Evolutionary conservation across 2,329 filamentous ascomycete genomes (phyloP).

Genomic region (Verticillium klebahnii): DNA sequence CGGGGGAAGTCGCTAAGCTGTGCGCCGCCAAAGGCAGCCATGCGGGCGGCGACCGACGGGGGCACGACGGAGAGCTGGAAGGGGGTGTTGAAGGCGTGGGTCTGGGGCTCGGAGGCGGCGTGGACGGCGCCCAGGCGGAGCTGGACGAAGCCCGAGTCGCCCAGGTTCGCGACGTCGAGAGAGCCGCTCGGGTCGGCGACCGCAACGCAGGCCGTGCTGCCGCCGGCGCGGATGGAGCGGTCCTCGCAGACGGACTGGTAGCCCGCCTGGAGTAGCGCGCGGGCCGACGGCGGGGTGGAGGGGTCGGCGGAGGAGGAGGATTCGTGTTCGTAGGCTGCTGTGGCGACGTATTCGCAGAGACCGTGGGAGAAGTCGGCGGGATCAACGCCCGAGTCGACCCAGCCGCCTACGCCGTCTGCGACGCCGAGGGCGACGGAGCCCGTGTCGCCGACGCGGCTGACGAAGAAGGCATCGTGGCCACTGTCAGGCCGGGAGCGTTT

Average conservation of each 20-base stretch:
- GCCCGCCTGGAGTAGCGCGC: slow-evolving; percentile 71
- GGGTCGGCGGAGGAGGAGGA: slow-evolving; percentile 25
- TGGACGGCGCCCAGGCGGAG: slow-evolving; percentile 82
- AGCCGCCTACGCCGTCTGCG: slow-evolving; percentile 92
- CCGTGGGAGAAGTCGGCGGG: slow-evolving; percentile 94
- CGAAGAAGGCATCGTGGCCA: slow-evolving; percentile 96
- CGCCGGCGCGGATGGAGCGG: slow-evolving; percentile 69
- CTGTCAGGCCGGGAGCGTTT: slow-evolving; percentile 66
- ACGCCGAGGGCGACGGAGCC: slow-evolving; percentile 78
- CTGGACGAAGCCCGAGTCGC: slow-evolving; percentile 90
- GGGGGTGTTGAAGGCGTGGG: slow-evolving; percentile 95
- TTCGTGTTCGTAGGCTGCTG: slow-evolving; percentile 59
- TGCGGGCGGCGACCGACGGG: slow-evolving; percentile 70
- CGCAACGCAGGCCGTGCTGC: slow-evolving; percentile 88
- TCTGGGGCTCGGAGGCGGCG: slow-evolving; percentile 78
- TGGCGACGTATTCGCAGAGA: slow-evolving; percentile 89
- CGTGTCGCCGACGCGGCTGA: slow-evolving; percentile 69
- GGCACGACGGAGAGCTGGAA: slow-evolving; percentile 91
- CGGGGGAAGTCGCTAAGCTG: slow-evolving; percentile 79
- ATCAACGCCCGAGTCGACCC: slow-evolving; percentile 88
- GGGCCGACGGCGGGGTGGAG: slow-evolving; percentile 49
- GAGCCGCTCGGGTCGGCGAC: slow-evolving; percentile 68
- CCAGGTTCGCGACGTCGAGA: slow-evolving; percentile 87
- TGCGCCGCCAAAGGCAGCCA: slow-evolving; percentile 76
- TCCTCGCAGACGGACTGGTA: slow-evolving; percentile 81